Conservation (phyloP, 176 grass and related monocot species). For the Leersia perrieri region DNA sequence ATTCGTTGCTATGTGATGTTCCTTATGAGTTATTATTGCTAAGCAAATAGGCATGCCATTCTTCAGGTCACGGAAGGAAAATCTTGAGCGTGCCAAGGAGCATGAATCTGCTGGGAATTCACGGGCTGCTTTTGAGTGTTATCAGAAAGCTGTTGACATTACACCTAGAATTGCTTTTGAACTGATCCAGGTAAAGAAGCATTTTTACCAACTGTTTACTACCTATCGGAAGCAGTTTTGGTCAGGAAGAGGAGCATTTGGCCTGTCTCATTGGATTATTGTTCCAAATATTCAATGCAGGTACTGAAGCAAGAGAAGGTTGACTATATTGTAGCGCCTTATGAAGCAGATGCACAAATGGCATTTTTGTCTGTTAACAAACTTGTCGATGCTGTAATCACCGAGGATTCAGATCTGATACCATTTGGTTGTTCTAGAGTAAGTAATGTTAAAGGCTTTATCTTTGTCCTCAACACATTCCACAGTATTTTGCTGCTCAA, state of each 20-base stretch:
- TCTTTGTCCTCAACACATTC: background rate
- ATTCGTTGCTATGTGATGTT: constrained; percentile 8
- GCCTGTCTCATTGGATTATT: background rate
- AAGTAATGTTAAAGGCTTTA: constrained; percentile 40
- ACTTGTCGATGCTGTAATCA: constrained; percentile 94
- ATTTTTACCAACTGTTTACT: background rate
- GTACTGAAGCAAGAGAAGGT: constrained; percentile 85
- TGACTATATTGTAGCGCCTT: constrained; percentile 95
- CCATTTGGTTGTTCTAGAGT: constrained; percentile 98
- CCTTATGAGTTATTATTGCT: constrained; percentile 2
- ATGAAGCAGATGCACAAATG: constrained; percentile 98
- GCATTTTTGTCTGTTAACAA: constrained; percentile 93
- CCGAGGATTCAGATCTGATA: constrained; percentile 94
- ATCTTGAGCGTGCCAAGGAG: constrained; percentile 81
- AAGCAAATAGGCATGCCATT: constrained; percentile 22
- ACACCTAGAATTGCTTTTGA: constrained; percentile 82
- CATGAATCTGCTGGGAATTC: constrained; percentile 91
- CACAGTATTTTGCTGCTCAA: background rate
- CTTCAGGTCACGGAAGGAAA: constrained; percentile 76
- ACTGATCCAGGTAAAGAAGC: constrained; percentile 66
- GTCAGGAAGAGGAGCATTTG: background rate
- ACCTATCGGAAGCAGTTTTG: background rate
- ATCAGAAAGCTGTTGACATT: constrained; percentile 99
- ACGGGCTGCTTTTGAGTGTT: constrained; percentile 78
- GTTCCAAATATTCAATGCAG: constrained; percentile 46